phyloP scores from a whole-genome alignment of 169 alveolate species.

The Perkinsus chesapeaki region DNA sequence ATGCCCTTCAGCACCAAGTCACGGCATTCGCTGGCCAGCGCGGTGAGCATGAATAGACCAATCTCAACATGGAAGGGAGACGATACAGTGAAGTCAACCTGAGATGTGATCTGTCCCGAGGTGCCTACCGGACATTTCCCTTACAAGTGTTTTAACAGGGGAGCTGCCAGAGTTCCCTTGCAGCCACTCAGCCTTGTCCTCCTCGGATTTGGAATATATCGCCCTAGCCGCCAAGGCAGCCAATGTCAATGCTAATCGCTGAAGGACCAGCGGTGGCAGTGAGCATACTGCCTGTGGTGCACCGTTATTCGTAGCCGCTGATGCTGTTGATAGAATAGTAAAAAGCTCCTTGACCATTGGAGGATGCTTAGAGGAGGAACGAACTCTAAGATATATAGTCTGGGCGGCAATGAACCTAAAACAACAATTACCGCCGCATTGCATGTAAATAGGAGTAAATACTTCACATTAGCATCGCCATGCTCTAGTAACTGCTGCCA shows the following conservation, averaged over 20 bases:
- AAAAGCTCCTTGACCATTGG: background rate
- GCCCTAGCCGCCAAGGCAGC: background rate
- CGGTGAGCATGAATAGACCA: background rate
- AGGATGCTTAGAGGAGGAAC: background rate
- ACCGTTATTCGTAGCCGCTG: background rate
- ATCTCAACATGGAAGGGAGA: background rate
- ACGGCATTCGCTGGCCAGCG: background rate
- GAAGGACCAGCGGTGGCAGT: background rate
- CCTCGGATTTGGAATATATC: background rate
- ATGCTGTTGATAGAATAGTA: background rate
- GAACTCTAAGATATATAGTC: background rate
- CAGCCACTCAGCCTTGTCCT: background rate
- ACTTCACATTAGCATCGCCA: background rate
- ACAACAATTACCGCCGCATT: no score
- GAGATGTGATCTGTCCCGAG: no score
- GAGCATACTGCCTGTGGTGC: no score
- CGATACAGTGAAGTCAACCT: background rate
- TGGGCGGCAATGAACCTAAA: background rate
- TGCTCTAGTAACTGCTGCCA: background rate
- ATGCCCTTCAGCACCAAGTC: background rate
- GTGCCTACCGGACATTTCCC: no score
- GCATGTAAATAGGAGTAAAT: no score
- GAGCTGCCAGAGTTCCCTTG: background rate
- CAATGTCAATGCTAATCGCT: background rate
- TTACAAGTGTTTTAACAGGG: background rate